phyloP scores from a whole-genome alignment of 495 filamentous ascomycete genomes.

The Xylaria nigripes region DNA sequence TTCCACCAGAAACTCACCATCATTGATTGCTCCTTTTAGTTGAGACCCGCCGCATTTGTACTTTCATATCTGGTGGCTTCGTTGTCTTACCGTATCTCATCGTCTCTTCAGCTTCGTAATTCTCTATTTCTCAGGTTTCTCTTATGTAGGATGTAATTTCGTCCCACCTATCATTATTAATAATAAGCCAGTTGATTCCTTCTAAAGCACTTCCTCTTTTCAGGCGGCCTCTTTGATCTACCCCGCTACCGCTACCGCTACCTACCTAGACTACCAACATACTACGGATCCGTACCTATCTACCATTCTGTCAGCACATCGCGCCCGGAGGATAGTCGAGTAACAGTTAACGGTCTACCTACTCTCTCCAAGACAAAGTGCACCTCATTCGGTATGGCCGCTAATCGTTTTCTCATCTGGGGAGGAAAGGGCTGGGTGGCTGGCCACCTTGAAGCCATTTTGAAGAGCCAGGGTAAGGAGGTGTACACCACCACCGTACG shows the following conservation, averaged over 20 bases:
- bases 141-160: background rate
- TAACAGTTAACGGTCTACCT: too few relatives aligned
- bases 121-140: too few relatives aligned
- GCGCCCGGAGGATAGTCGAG: too few relatives aligned
- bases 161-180: background rate
- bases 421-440: constrained; percentile 57
- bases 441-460: constrained; percentile 53
- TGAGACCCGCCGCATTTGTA: too few relatives aligned
- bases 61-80: too few relatives aligned
- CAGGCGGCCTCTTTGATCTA: background rate
- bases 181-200: background rate
- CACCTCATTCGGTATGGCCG: background rate
- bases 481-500: constrained; percentile 49
- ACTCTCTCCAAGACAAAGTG: background rate
- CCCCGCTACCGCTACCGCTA: background rate
- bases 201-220: background rate
- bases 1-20: too few relatives aligned
- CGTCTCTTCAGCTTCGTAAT: too few relatives aligned
- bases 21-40: too few relatives aligned
- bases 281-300: too few relatives aligned
- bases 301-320: too few relatives aligned
- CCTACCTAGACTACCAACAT: too few relatives aligned
- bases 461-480: constrained; percentile 54
- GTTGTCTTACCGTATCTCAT: too few relatives aligned
- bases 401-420: constrained; percentile 50